phyloP scores from a whole-genome alignment of 2,329 filamentous ascomycete genomes.

The Exophiala mesophila region DNA sequence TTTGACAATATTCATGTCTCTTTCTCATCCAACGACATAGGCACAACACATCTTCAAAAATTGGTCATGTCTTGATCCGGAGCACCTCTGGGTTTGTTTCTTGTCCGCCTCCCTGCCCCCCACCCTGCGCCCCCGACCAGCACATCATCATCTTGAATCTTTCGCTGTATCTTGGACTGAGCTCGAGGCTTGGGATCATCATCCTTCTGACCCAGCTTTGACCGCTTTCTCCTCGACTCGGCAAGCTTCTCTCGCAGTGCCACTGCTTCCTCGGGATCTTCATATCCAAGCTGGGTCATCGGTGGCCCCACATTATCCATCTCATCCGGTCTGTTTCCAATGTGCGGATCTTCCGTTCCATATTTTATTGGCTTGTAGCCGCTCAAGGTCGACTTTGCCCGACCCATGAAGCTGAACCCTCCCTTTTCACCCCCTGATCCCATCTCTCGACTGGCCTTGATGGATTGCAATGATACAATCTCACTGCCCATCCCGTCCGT shows the following conservation, averaged over 20 bases:
- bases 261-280: constrained; percentile 46
- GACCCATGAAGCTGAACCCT: constrained; percentile 16
- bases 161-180: constrained; percentile 10
- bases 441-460: constrained; percentile 7
- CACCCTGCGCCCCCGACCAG: constrained; percentile 17
- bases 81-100: constrained; percentile 37
- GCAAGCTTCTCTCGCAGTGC: constrained; percentile 54
- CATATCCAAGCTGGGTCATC: constrained; percentile 46
- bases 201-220: constrained; percentile 36
- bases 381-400: constrained; percentile 14
- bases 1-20: not conserved
- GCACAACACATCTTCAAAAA: constrained; percentile 14
- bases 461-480: constrained; percentile 27
- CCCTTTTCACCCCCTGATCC: constrained; percentile 6
- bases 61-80: constrained; percentile 10
- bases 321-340: constrained; percentile 22
- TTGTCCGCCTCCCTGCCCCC: constrained; percentile 21
- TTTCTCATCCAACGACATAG: not conserved
- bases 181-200: constrained; percentile 27
- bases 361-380: constrained; percentile 34
- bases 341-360: constrained; percentile 29
- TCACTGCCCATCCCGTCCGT: constrained; percentile 31
- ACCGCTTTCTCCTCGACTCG: constrained; percentile 34
- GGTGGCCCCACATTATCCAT: constrained; percentile 35
- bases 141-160: constrained; percentile 22